Evolutionary conservation across 345 rosid genomes (phyloP), one percentile per base, ranked within the genome.

Genomic region (Boechera retrofracta): DNA sequence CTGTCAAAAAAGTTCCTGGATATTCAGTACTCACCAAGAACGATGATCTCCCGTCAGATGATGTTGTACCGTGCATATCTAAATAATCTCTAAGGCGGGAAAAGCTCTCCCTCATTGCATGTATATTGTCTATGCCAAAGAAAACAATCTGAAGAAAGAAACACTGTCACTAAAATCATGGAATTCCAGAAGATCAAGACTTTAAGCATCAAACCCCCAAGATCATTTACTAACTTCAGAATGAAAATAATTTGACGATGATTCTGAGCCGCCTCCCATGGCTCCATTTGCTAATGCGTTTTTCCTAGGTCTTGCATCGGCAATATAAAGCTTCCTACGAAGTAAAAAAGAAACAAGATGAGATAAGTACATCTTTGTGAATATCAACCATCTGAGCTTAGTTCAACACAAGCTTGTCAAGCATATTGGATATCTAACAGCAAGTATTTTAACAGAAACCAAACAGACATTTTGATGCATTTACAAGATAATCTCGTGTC

Each of bases 271-370:
- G 80, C 99, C 99, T 75, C 99, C 99, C 97, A 92, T 92, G 55
- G 99, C 99, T 26, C 97, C 99, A 88, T 95, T 95, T 62, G 99
- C 99, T 71, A 95, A 84, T 75, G 98, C 99, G 91, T 95, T 95
- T 85, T 89, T 92, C 77, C 99, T 88, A 29, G 98, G 99, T 82
- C 99, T 89, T 41, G 99, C 99, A 81, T 95, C 99, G 29, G 96
- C 97, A 77, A 95, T 95, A 80, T 95, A 95, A 49, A 95, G 86
- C 83, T 95, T 95, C 86, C 99, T 92, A 71, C 63, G 64, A 75
- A 68, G 80, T 29, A 15, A 41, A 41, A 18, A 5, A 54, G 24
- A 70, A 63, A n/a, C 11, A 47, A 15, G 45, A 64, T 56, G 31
- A 57, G 72, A n/a, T 64, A 44, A 44, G 38, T 47, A 35, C 64